Evolutionary conservation across 2,329 filamentous ascomycete genomes (phyloP).

Genomic region (Fonsecaea pugnacius): DNA sequence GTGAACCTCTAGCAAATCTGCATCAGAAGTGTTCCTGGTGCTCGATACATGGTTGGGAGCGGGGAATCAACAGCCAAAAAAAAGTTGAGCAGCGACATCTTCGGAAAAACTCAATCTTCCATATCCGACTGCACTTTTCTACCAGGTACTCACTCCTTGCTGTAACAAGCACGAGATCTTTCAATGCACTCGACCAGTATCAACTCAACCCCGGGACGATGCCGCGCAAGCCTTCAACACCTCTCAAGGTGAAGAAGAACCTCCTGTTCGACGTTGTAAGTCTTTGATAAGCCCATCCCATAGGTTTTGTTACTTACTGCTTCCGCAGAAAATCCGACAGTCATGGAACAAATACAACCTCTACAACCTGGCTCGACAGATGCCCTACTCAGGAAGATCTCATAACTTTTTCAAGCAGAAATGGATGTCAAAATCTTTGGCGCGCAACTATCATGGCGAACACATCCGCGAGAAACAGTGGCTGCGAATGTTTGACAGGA

Average conservation of each 20-base stretch:
- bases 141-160: background rate
- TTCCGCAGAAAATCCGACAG: conserved; percentile 79
- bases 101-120: conserved; percentile 12
- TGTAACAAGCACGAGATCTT: conserved; percentile 8
- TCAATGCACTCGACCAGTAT: conserved; percentile 13
- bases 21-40: too few species aligned
- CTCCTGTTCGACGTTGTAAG: conserved; percentile 16
- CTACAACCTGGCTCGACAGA: conserved; percentile 75
- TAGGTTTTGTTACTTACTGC: conserved; percentile 7
- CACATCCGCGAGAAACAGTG: conserved; percentile 92
- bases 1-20: background rate
- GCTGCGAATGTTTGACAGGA: conserved; percentile 87
- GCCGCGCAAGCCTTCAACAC: conserved; percentile 52
- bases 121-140: background rate
- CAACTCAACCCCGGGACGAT: conserved; percentile 37
- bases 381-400: conserved; percentile 46
- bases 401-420: conserved; percentile 97
- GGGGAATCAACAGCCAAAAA: background rate
- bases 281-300: background rate
- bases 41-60: background rate
- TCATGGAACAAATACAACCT: conserved; percentile 98
- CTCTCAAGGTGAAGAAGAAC: conserved; percentile 40
- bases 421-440: conserved; percentile 84
- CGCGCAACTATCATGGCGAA: conserved; percentile 90
- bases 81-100: background rate